phyloP scores from a whole-genome alignment of 306 rosid species.

The Castanospermum australe region DNA sequence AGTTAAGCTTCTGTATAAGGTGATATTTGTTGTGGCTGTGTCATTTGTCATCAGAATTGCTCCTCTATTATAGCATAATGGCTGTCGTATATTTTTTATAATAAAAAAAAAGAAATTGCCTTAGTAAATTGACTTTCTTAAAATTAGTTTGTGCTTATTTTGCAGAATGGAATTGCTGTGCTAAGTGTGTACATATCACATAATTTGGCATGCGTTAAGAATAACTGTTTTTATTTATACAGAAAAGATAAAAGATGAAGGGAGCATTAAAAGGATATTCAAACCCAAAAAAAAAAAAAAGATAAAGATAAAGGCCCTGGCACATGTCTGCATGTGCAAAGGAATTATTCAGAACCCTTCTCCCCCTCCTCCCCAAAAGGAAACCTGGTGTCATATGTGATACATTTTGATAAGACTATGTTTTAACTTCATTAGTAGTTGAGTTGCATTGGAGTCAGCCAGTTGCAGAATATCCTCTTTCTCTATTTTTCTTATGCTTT shows the following conservation, averaged over 20 bases:
- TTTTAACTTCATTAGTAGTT: constrained; percentile 3
- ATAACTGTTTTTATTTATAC: too few relatives aligned
- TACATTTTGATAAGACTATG: neutral
- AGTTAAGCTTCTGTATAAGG: neutral
- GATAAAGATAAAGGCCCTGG: neutral
- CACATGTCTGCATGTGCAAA: neutral
- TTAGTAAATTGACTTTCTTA: neutral
- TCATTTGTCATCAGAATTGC: neutral
- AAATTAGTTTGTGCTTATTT: neutral
- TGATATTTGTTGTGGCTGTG: neutral
- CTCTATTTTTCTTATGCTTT: constrained; percentile 22
- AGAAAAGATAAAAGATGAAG: neutral
- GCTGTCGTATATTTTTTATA: neutral
- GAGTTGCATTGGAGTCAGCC: neutral
- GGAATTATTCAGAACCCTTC: constrained; percentile 2
- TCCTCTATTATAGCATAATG: neutral
- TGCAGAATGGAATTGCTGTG: neutral
- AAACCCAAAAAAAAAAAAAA: neutral
- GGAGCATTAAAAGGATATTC: neutral
- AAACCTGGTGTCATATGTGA: constrained; percentile 16
- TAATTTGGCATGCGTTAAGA: neutral
- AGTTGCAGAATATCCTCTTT: neutral
- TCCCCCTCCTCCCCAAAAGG: constrained; percentile 7
- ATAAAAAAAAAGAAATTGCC: too few relatives aligned
- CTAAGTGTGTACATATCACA: neutral